Evolutionary conservation across 2,329 filamentous ascomycete species (phyloP), one percentile per base, ranked within the genome.

Genomic region (Ceratocystis smalleyi): DNA sequence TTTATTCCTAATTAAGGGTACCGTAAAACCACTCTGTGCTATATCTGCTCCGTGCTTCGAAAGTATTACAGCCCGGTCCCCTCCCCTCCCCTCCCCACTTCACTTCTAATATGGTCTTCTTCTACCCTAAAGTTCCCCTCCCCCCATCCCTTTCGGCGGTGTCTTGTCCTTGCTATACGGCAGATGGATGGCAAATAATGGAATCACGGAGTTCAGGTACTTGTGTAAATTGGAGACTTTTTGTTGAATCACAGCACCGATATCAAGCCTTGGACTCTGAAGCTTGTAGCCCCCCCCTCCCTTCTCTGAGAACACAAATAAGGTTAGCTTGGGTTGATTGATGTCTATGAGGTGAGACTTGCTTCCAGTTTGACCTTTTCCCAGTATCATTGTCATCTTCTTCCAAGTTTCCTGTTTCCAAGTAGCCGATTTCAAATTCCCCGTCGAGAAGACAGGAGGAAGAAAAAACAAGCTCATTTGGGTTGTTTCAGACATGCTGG

Each of bases 401-500:
- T 57, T 57, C 54, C 24, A 8, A 1, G 17, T 51, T 51, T n/a
- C 17, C 12, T 55, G 51, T 55, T 55, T 55, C 51, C 17, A 32
- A 30, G 54, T 32, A 57, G 17, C 24, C 54, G 54, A 57, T n/a
- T 57, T 57, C 54, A 57, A 57, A 57, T 57, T 57, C 54, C 32
- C 54, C 49, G 19, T 54, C 12, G 1, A 22, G 17, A 12, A 12
- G 17, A 10, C 7, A 32, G 15, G 27, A 55, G 22, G 51, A 49
- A 22, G 47, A n/a, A 32, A 55, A 35, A 57, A 57, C 54, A 57
- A 57, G 54, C 54, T 57, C 54, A 32, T 35, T 57, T 57, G 54
- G 54, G 5, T 17, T 57, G 54, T 57, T 57, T 57, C 54, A 57
- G 54, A 35, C 15, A n/a, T 57, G 15, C 54, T 57, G 17, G 54